Evolutionary conservation across 208 protist species (phyloP).

Genomic region (Leishmania braziliensis): DNA sequence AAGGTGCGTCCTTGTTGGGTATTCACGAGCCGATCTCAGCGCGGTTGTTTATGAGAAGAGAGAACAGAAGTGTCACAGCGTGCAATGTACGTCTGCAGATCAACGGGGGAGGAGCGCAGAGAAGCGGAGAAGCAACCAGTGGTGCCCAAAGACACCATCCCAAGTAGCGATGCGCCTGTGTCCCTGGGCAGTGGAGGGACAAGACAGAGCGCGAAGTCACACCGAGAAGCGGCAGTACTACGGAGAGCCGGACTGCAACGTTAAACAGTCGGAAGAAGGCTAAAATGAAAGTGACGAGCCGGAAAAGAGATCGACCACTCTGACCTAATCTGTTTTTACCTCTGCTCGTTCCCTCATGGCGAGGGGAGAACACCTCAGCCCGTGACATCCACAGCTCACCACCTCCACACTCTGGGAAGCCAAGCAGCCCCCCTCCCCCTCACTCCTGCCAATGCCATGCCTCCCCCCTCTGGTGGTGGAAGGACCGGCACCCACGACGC

Average conservation of each 20-base stretch:
- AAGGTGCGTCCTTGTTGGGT: neutral
- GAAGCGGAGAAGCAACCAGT: neutral
- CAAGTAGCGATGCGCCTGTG: neutral
- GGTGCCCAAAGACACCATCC: neutral
- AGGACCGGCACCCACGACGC: neutral
- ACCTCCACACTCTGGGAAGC: neutral
- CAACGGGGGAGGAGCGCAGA: neutral
- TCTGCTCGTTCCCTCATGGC: neutral
- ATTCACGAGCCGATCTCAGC: neutral
- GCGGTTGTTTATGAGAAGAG: neutral
- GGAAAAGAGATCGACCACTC: neutral
- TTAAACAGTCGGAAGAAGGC: neutral
- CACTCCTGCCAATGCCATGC: neutral
- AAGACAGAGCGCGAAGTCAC: neutral
- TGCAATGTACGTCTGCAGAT: too few species aligned
- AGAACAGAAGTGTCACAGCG: neutral
- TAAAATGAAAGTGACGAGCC: neutral
- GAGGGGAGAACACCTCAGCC: neutral
- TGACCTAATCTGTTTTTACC: neutral
- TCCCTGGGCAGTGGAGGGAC: neutral
- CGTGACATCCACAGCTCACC: neutral
- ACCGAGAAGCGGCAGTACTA: neutral
- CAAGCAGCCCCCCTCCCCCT: neutral
- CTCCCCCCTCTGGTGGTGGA: neutral
- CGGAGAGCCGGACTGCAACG: neutral